phyloP scores from a whole-genome alignment of 352 stramenopile species.

The Globisporangium nodosum region DNA sequence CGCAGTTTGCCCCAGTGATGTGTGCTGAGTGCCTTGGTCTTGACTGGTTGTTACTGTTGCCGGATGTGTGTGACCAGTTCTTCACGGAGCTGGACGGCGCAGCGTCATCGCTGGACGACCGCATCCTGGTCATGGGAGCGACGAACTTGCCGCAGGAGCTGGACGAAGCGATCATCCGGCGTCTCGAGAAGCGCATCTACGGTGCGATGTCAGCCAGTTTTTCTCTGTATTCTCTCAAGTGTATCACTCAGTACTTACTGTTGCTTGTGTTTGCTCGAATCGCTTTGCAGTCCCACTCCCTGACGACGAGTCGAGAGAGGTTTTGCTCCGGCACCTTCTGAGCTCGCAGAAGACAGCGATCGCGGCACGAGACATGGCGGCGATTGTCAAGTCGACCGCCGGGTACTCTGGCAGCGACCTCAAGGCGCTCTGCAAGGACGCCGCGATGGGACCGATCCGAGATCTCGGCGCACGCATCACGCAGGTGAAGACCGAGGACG shows the following conservation, averaged over 20 bases:
- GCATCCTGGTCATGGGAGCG: constrained; percentile 84
- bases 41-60: background rate
- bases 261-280: background rate
- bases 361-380: constrained; percentile 52
- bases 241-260: background rate
- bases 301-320: constrained; percentile 38
- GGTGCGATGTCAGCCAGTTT: constrained; percentile 22
- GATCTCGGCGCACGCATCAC: constrained; percentile 56
- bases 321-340: constrained; percentile 58
- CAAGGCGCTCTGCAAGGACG: constrained; percentile 94
- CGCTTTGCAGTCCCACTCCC: constrained; percentile 58
- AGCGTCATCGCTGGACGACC: constrained; percentile 61
- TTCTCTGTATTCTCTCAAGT: background rate
- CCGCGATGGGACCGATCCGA: constrained; percentile 89
- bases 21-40: background rate
- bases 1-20: no score
- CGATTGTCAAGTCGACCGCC: constrained; percentile 66
- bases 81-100: constrained; percentile 84
- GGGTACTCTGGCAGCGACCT: constrained; percentile 85
- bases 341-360: constrained; percentile 42
- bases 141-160: constrained; percentile 86
- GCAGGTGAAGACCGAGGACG: constrained; percentile 51
- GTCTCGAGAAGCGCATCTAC: constrained; percentile 87
- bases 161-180: constrained; percentile 82
- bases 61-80: constrained; percentile 37